These are phyloP conservation scores for Turritis glabra DNA, from an alignment of 345 rosid species.

Conservation along the genomic window DNA sequence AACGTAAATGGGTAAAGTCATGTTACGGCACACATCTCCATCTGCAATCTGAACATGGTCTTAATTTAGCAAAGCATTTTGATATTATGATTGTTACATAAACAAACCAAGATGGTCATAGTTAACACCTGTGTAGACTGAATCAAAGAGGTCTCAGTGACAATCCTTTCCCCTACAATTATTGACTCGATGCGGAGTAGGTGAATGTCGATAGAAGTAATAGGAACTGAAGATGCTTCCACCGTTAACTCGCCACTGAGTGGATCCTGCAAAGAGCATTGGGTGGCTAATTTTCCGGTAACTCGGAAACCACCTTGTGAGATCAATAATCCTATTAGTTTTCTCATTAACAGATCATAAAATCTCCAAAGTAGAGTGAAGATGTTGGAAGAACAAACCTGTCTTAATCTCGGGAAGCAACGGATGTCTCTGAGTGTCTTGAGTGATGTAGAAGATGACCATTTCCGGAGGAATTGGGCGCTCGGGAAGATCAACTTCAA, in stretches of 20 bases:
- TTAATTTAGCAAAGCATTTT: conserved; percentile 5
- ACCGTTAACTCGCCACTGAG: conserved; percentile 79
- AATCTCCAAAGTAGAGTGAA: background rate
- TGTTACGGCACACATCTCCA: conserved; percentile 76
- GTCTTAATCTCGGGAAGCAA: conserved; percentile 79
- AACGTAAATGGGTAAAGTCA: conserved; percentile 72
- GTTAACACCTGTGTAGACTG: conserved; percentile 81
- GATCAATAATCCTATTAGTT: conserved; percentile 16
- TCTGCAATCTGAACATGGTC: conserved; percentile 65
- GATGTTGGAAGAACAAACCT: conserved; percentile 42
- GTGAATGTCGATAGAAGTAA: conserved; percentile 74
- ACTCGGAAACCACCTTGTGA: conserved; percentile 80
- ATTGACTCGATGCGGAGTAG: conserved; percentile 73
- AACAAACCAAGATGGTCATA: background rate
- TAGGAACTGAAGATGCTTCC: conserved; percentile 75
- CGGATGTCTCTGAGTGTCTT: conserved; percentile 88
- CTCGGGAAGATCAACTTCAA: conserved; percentile 67
- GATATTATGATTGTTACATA: background rate
- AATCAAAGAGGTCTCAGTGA: conserved; percentile 83
- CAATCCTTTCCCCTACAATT: conserved; percentile 76
- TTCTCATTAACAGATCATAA: background rate
- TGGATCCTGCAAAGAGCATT: conserved; percentile 69
- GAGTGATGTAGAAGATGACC: conserved; percentile 85
- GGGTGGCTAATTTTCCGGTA: conserved; percentile 74
- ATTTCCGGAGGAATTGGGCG: conserved; percentile 72